Base-by-base conservation (phyloP, 345 rosid genomes). In the Moricandia arvensis region DNA sequence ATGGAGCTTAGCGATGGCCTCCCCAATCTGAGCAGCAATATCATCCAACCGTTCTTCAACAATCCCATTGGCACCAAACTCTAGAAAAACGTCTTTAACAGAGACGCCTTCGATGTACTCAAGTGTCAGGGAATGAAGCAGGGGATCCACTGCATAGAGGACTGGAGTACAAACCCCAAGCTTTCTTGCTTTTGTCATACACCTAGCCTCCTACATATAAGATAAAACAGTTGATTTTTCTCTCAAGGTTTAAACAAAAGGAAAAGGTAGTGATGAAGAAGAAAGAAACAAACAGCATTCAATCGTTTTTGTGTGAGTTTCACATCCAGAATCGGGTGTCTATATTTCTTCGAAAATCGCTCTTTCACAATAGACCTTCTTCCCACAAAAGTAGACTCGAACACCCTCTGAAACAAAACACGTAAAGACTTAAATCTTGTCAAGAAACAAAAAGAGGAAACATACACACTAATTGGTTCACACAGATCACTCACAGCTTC, bases 111-210 rank as follows among this genome's bases (percentile, higher is more conserved):
- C 92, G 3, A 96, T 86, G 63, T 79, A 91, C 80, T 96, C 96
- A 75, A 96, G 91, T n/a, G 92, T 89, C 62, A 93, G 77, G 24
- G 96, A 73, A 62, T 91, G 95, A 72, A 84, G 61, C 63, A 84
- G 75, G 13, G 91, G 85, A 78, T 96, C 99, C 37, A 89, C 89
- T 3, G 89, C 89, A 53, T 86, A 96, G 41, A 89, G 83, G 43
- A 85, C 88, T 3, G 98, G 98, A 27, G 97, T 96, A 30, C 72
- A 69, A 55, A 91, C 96, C 7, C 97, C 97, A 10, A 96, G 90
- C 68, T 90, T 81, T 73, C 99, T 88, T 26, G 98, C 97, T 80
- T 96, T 96, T 6, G 98, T 88, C 96, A 86, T 86, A 82, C 98
- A 93, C 80, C 98, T 82, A n/a, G 98, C 95, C 66, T 86, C 99